Evolutionary conservation across 1,139 yeast species (phyloP).

Genomic region (Oligophagozyma castellii): DNA sequence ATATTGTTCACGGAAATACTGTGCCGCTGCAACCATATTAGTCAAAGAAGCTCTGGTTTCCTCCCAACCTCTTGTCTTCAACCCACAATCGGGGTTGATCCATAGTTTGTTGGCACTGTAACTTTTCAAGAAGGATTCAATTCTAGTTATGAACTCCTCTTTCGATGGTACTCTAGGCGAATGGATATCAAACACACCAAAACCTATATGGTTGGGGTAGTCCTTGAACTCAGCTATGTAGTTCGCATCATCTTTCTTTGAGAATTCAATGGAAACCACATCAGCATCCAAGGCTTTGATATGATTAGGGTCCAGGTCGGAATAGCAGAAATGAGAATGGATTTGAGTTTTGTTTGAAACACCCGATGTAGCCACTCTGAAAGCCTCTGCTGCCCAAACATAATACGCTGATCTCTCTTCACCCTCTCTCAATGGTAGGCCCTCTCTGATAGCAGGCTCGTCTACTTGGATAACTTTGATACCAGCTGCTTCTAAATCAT

Average conservation of each 20-base stretch:
- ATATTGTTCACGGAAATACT: constrained; percentile 70
- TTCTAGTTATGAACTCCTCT: constrained; percentile 89
- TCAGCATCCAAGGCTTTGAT: constrained; percentile 99
- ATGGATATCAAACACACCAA: constrained; percentile 97
- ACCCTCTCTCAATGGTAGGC: constrained; percentile 98
- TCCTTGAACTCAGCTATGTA: constrained; percentile 94
- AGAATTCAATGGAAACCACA: constrained; percentile 97
- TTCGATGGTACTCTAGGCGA: constrained; percentile 99
- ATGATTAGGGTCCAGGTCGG: constrained; percentile 98
- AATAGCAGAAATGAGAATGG: constrained; percentile 99
- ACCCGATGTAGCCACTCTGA: constrained; percentile 99
- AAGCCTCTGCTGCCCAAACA: constrained; percentile 98
- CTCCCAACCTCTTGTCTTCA: constrained; percentile 94
- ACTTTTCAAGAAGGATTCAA: constrained; percentile 85
- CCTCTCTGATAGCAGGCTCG: constrained; percentile 99
- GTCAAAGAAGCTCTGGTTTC: constrained; percentile 80
- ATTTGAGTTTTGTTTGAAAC: constrained; percentile 91
- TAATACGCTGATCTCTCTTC: constrained; percentile 92
- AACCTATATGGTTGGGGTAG: constrained; percentile 99
- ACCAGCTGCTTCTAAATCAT: constrained; percentile 97
- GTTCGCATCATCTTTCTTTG: constrained; percentile 98
- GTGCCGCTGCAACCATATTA: constrained; percentile 98
- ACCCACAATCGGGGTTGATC: constrained; percentile 99
- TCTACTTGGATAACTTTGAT: constrained; percentile 97
- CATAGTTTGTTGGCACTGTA: constrained; percentile 97